Base-by-base conservation (phyloP, 208 protist genomes). In the Naegleria lovaniensis region DNA sequence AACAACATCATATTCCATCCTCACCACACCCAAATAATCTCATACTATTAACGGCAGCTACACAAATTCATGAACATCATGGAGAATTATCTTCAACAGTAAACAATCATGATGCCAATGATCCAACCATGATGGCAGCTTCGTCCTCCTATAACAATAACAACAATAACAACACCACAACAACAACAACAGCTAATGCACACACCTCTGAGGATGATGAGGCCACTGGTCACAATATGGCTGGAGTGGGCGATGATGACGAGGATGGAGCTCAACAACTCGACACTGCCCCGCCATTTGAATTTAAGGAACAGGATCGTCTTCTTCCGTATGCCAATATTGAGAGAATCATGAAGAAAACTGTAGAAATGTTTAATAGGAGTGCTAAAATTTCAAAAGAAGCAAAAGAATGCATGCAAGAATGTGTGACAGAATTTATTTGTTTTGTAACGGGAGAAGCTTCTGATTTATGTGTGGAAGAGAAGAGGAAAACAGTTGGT, bases 301-400 rank as follows among this genome's bases (percentile, higher is more conserved):
- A 79, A 79, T 79, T 79, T 33, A 79, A 79, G 29, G 83, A 86
- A 86, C 83, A 86, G 48, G 83, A 86, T 33, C 13, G 22, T 7
- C 48, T 51, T 4, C 29, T 86, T 5, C 83, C 83, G 13, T n/a
- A 40, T 29, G 83, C 83, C 1, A 86, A 86, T n/a, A 51, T 86
- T 51, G 19, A 33, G 7, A 86, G 88, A 89, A 91, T 92, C 29
- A 92, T 92, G 90, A 92, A 91, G 13, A 84, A 84, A 91, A 75
- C 90, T 38, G 29, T 84, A 9, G 36, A 84, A 84, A 41, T 84
- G 29, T 75, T 91, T 55, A 83, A 83, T 29, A 41, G 25, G 48
- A 92, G 15, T 40, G 90, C 90, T 19, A 92, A 92, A 90, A 88
- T 92, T 84, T 43, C 90, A 76, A 92, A 92, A 58, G 90, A 92